Base-by-base conservation (phyloP, 257 asterid species). In the Solanum tarijense region DNA sequence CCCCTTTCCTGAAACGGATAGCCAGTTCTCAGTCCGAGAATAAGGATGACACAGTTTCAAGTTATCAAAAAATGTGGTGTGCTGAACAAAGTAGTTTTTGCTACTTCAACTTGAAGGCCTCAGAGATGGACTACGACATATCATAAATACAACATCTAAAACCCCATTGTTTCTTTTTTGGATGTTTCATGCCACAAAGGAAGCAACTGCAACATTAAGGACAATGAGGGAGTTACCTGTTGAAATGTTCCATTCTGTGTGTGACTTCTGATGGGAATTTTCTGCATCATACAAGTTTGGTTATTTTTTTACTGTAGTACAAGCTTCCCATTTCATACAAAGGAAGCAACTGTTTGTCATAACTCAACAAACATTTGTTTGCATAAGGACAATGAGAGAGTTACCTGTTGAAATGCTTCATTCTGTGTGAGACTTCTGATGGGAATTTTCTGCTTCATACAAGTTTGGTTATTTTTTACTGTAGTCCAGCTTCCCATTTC, bases 401-500 rank as follows among this genome's bases (percentile, higher is more conserved):
- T 85, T 91, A 94, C 98, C 98, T 71, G 90, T 83, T 88, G 90
- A 90, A 84, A 68, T 4, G 91, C 87, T 83, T 75, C 88, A 73
- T 88, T 88, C 89, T 86, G 89, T 90, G 81, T 93, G 89, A 66
- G 89, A 87, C 88, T 91, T 91, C 79, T 86, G 87, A 46, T 34
- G 39, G 62, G 86, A 84, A 43, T 90, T 90, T 89, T 91, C 73
- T 52, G 91, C 89, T 90, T 92, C 36, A 88, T 65, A 86, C 89
- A 83, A 89, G 88, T 86, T 89, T 39, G 88, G 76, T 92, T 90
- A 66, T 55, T 94, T 87, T 93, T 94, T 46, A 94, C 97, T 35
- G 98, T 91, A 58, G 92, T 94, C 98, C 98, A 95, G 81, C 94
- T 90, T 81, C 95, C 94, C 75, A 7, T 83, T 87, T 93, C 93